Base-by-base conservation (phyloP, 306 rosid species). In the Glycyrrhiza uralensis region DNA sequence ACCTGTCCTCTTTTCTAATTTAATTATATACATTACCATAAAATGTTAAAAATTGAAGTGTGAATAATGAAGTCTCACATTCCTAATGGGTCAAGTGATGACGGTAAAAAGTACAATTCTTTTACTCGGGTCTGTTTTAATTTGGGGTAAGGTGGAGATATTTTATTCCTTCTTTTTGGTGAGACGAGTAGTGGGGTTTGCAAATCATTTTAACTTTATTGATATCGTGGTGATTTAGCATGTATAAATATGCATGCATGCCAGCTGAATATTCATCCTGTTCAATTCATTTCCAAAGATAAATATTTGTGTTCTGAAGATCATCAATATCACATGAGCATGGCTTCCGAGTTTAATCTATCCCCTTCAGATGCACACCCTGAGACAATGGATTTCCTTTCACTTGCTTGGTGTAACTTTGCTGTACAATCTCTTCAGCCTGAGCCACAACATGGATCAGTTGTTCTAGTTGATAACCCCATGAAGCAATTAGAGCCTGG, bases 361-460 rank as follows among this genome's bases (percentile, higher is more conserved):
- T 81, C 87, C 38, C 93, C 92, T 74, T 83, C 97, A 7, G 87
- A 86, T 68, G 91, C 99, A 42, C 90, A 91, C 52, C 96, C 97
- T 0, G 96, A 95, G 50, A 81, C 92, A 6, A 85, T 87, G 97
- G 99, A 95, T 84, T 81, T 95, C 72, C 89, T 95, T 32, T 91
- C 97, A 28, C 80, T 47, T 51, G 95, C 97, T 12, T 91, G 96
- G 97, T 95, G 96, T 80, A 80, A 87, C 79, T 89, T 91, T 59
- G 96, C 97, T 8, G 97, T 91, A 14, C 96, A 95, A 83, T 63
- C 97, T 63, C 80, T 95, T 11, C 87, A 89, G 17, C 83, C 91
- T 14, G 90, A 86, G 51, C 84, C 80, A 24, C 81, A 72, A 18
- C 87, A 74, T 38, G 84, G 80, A 66, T 57, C 99, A 22, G n/a